phyloP scores from a whole-genome alignment of 192 early-diverging fungal genomes.

The Podila horticola region DNA sequence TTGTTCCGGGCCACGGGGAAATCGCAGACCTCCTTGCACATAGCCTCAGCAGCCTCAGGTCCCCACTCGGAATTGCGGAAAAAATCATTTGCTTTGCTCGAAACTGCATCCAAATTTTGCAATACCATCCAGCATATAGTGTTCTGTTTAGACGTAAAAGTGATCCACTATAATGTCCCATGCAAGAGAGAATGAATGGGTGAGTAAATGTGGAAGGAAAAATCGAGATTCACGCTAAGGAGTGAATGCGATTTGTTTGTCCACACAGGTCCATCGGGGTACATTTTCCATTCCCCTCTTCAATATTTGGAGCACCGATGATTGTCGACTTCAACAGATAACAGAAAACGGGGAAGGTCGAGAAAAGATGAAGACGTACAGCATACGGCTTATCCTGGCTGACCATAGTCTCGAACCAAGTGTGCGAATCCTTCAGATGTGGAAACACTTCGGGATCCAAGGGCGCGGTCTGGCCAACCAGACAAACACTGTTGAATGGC shows the following conservation, averaged over 20 bases:
- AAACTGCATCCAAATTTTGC: background rate
- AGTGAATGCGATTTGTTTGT: too few species aligned
- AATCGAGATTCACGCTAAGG: too few species aligned
- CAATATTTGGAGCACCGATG: too few species aligned
- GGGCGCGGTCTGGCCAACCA: background rate
- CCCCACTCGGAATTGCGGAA: constrained; percentile 2
- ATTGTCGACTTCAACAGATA: too few species aligned
- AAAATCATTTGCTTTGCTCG: background rate
- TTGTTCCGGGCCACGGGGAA: background rate
- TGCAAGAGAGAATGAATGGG: background rate
- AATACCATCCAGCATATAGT: background rate
- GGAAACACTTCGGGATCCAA: background rate
- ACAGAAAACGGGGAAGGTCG: too few species aligned
- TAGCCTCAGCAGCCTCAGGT: constrained; percentile 7
- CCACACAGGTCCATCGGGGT: too few species aligned
- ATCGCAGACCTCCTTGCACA: constrained; percentile 1
- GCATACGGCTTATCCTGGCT: background rate
- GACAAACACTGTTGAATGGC: background rate
- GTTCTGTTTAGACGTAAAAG: background rate
- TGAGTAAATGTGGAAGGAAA: too few species aligned
- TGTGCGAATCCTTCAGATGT: background rate
- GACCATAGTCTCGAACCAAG: background rate
- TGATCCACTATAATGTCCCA: background rate
- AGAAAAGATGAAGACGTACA: background rate
- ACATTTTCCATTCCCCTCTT: too few species aligned